phyloP scores from a whole-genome alignment of 345 rosid genomes.

The Linum usitatissimum region DNA sequence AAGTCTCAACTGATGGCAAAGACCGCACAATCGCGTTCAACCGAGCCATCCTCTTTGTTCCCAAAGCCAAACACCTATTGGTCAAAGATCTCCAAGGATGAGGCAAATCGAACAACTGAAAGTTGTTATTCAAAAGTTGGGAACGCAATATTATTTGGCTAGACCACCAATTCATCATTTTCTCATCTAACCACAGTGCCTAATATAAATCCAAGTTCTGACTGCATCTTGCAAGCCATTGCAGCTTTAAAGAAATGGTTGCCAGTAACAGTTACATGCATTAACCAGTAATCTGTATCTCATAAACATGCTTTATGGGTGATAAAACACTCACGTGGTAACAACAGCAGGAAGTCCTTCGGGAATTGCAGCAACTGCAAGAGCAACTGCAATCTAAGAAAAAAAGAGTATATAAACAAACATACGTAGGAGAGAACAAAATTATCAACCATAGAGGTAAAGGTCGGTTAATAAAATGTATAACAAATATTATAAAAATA shows the following conservation, averaged over 20 bases:
- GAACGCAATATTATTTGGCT: background rate
- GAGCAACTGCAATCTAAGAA: slow-evolving; percentile 96
- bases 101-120: background rate
- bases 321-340: slow-evolving; percentile 66
- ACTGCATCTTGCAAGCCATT: background rate
- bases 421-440: slow-evolving; percentile 1
- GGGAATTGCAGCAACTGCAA: slow-evolving; percentile 99
- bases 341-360: slow-evolving; percentile 99
- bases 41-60: slow-evolving; percentile 98
- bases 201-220: background rate
- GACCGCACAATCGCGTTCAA: slow-evolving; percentile 95
- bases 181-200: background rate
- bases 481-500: no score
- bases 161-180: background rate
- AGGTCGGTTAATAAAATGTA: background rate
- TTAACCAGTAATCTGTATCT: no score
- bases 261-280: no score
- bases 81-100: slow-evolving; percentile 1
- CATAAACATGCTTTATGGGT: background rate
- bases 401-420: slow-evolving; percentile 20
- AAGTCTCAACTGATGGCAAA: slow-evolving; percentile 96
- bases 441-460: background rate
- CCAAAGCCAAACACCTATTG: slow-evolving; percentile 94
- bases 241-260: background rate
- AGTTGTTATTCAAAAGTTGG: background rate